A percentile compares a stretch with the other conserved stretches of the same genome.
Evolutionary conservation across 2,329 filamentous ascomycete species (phyloP).

Genomic region (Pestalotiopsis sp.): DNA sequence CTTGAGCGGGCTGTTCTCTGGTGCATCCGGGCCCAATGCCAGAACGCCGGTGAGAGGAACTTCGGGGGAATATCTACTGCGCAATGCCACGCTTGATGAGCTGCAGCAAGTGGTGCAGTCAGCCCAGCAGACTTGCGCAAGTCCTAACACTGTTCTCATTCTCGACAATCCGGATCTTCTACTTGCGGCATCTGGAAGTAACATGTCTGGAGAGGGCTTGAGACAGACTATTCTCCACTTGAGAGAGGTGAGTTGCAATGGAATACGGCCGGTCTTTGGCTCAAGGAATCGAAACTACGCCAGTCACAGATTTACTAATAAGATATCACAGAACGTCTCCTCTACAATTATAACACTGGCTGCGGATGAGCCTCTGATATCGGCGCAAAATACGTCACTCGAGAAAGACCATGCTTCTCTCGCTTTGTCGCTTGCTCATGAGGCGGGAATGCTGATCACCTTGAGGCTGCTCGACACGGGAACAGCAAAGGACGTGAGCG

Average conservation of each 20-base stretch:
- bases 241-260: slow-evolving; percentile 60
- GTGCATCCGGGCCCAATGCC: slow-evolving; percentile 16
- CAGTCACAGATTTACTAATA: not conserved
- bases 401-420: slow-evolving; percentile 75
- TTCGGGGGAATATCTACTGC: slow-evolving; percentile 27
- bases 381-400: slow-evolving; percentile 62
- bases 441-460: slow-evolving; percentile 71
- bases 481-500: slow-evolving; percentile 87
- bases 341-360: slow-evolving; percentile 68
- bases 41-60: slow-evolving; percentile 15
- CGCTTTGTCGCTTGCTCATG: slow-evolving; percentile 72
- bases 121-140: slow-evolving; percentile 36
- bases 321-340: slow-evolving; percentile 57
- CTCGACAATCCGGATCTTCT: slow-evolving; percentile 69
- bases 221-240: slow-evolving; percentile 60
- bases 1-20: slow-evolving; percentile 59
- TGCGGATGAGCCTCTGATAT: slow-evolving; percentile 75
- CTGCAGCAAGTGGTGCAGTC: slow-evolving; percentile 42
- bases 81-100: slow-evolving; percentile 35
- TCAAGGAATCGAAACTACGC: not conserved
- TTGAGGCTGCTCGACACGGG: slow-evolving; percentile 82
- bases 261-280: not conserved
- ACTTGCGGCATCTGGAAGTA: slow-evolving; percentile 59
- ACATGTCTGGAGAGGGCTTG: slow-evolving; percentile 48
- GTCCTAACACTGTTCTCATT: slow-evolving; percentile 57